Base-by-base conservation (phyloP, 768 basidiomycete genomes). In the Amanita molliuscula region DNA sequence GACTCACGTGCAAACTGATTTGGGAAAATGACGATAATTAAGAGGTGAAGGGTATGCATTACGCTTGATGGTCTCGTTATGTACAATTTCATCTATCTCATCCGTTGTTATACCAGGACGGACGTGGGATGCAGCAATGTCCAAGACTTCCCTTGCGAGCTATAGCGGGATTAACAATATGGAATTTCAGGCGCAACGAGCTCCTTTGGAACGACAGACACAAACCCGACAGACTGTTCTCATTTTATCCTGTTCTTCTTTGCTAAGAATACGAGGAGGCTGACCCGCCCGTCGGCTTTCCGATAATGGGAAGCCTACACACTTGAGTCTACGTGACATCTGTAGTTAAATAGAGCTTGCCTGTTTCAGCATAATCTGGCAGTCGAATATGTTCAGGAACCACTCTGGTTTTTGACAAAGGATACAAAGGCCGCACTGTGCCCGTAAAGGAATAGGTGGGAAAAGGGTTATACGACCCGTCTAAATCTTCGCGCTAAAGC, bases 81-180 rank as follows among this genome's bases (percentile, higher is more conserved):
- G 96, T 11, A 95, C 92, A 55, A 97, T 82, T 51, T 79, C 81
- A 66, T 99, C 96, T 23, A 99, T 75, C 61, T 93, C 90, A 61
- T 98, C 93, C 1, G 96, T 97, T 9, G 95, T 96, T 34, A 96
- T 78, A 31, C 95, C 96, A n/a, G 93, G 89, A 37, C 77, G 73
- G 53, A 98, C 71, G 59, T 82, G 78, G 0, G 93, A 79, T 1
- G 94, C 95, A 15, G 89, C 85, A 50, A 89, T 74, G 64, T 98
- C 94, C 18, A 99, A 76, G n/a, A 99, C 84, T 68, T 99, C 91
- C 44, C 96, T 74, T 3, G 77, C 79, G 55, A 96, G 74, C 96
- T 98, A 53, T 21, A 37, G 18, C 26, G 43, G 20, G 11, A 15
- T 11, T 3, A 33, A 36, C 8, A 21, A 43, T 10, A 20, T 10